phyloP scores from a whole-genome alignment of 2,329 filamentous ascomycete genomes.

The Epichloe typhina region DNA sequence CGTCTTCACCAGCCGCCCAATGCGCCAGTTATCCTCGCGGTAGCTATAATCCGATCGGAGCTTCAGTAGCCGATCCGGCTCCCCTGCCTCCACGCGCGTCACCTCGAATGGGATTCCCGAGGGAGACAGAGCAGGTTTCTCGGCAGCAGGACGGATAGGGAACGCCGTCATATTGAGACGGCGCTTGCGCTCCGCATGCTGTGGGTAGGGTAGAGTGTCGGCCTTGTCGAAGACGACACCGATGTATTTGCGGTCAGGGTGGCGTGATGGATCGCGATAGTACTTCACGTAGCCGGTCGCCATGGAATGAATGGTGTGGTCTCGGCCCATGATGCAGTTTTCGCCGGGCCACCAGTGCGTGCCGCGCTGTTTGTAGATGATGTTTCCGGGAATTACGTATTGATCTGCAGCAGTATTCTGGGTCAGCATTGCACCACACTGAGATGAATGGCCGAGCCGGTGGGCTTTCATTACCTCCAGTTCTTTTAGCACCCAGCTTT shows the following conservation, averaged over 20 bases:
- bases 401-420: slow-evolving; percentile 46
- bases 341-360: slow-evolving; percentile 92
- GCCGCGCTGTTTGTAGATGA: slow-evolving; percentile 93
- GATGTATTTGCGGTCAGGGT: slow-evolving; percentile 87
- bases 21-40: slow-evolving; percentile 46
- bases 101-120: slow-evolving; percentile 37
- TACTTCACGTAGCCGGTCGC: slow-evolving; percentile 88
- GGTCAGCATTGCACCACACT: neutral
- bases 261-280: slow-evolving; percentile 73
- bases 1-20: slow-evolving; percentile 40
- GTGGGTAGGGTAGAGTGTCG: slow-evolving; percentile 65
- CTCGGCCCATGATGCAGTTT: slow-evolving; percentile 86
- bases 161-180: slow-evolving; percentile 58
- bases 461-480: slow-evolving; percentile 51
- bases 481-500: slow-evolving; percentile 88
- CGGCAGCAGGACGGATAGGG: slow-evolving; percentile 26
- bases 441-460: neutral
- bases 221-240: slow-evolving; percentile 78
- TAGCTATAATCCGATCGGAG: slow-evolving; percentile 44
- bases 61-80: slow-evolving; percentile 34
- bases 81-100: slow-evolving; percentile 26
- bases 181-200: slow-evolving; percentile 59
- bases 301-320: slow-evolving; percentile 88
- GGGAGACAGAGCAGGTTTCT: slow-evolving; percentile 29
- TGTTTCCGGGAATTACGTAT: slow-evolving; percentile 90